Conservation (phyloP, 2,329 filamentous ascomycete genomes). For the Alternaria incomplexa region DNA sequence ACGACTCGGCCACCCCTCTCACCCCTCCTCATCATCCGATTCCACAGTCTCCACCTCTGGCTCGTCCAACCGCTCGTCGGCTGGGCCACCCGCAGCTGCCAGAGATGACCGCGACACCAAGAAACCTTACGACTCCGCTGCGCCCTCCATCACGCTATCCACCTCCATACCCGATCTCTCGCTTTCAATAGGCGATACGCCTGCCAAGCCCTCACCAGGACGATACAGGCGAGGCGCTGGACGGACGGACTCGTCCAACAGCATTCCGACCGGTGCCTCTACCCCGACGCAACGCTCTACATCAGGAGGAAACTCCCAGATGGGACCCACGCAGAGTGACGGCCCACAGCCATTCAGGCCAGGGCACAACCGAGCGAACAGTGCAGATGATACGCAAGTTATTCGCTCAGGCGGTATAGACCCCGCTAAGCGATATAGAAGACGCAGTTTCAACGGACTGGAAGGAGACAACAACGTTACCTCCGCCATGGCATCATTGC, state of each 20-base stretch:
- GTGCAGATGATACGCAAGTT: conserved; percentile 74
- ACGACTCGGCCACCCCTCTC: conserved; percentile 45
- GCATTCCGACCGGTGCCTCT: conserved; percentile 34
- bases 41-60: conserved; percentile 56
- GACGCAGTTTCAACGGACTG: conserved; percentile 80
- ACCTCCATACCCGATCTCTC: conserved; percentile 61
- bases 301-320: conserved; percentile 49
- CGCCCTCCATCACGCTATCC: conserved; percentile 58
- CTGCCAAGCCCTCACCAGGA: conserved; percentile 75
- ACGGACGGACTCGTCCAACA: conserved; percentile 57
- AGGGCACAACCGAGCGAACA: conserved; percentile 64
- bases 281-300: conserved; percentile 43
- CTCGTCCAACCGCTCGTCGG: conserved; percentile 57
- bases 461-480: conserved; percentile 43
- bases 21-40: conserved; percentile 51
- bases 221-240: conserved; percentile 77
- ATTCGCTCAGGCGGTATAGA: conserved; percentile 65
- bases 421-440: conserved; percentile 75
- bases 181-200: conserved; percentile 62
- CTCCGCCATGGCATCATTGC: conserved; percentile 22
- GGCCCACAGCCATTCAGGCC: conserved; percentile 49
- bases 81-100: conserved; percentile 43
- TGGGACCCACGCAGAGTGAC: conserved; percentile 61
- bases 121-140: conserved; percentile 47
- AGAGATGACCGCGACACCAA: conserved; percentile 58